phyloP scores from a whole-genome alignment of 2,329 filamentous ascomycete species.

The Fusarium sp. region DNA sequence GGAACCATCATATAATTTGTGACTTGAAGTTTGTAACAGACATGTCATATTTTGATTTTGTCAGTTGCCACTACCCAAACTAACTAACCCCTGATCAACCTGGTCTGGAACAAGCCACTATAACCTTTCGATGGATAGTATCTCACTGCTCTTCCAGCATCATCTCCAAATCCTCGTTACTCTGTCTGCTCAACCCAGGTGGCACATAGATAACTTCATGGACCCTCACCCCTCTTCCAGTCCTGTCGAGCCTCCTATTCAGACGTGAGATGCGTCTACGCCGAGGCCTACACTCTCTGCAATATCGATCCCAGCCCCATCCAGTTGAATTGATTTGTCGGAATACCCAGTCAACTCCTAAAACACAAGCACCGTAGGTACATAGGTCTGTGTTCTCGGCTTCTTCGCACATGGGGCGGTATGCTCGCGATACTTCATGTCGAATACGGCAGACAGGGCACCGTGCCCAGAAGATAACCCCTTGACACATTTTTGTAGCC shows the following conservation, averaged over 20 bases:
- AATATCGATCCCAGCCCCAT: slow-evolving; percentile 15
- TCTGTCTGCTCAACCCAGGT: not conserved
- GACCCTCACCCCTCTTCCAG: not conserved
- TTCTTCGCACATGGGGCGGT: slow-evolving; percentile 12
- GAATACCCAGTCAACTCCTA: not conserved
- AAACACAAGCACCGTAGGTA: slow-evolving; percentile 7
- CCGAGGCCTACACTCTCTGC: slow-evolving; percentile 1
- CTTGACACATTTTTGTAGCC: slow-evolving; percentile 5
- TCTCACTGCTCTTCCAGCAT: not conserved
- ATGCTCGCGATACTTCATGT: slow-evolving; percentile 19
- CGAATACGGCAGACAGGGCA: slow-evolving; percentile 10
- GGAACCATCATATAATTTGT: not conserved
- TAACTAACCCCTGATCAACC: not conserved
- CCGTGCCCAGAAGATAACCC: slow-evolving; percentile 16
- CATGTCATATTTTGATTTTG: not conserved
- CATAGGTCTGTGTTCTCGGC: not conserved
- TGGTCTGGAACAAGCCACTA: not conserved
- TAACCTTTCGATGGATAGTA: not conserved
- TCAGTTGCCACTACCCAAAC: not conserved
- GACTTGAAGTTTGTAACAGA: not conserved
- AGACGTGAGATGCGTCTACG: not conserved
- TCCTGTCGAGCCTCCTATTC: not conserved
- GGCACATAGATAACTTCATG: not conserved
- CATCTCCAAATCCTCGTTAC: not conserved
- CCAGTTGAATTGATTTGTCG: not conserved